Percentiles rank a stretch among this genome's conserved stretches.
These are phyloP conservation scores for Aphanomyces cochlioides DNA, from an alignment of 352 stramenopile genomes.

Conservation along the genomic window DNA sequence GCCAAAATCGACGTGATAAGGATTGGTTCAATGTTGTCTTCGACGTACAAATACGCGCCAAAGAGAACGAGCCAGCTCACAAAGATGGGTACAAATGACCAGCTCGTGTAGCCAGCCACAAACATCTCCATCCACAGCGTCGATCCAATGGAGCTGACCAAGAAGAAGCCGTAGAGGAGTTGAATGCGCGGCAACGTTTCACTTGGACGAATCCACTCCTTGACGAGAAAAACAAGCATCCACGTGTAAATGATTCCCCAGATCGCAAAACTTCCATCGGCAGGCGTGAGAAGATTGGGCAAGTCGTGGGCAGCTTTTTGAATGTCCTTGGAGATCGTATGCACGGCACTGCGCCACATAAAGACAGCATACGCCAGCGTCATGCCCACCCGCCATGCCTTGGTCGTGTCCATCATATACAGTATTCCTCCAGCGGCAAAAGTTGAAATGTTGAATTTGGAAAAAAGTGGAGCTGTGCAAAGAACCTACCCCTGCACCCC, in stretches of 20 bases:
- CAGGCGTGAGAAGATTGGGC: conserved; percentile 12
- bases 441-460: too few relatives aligned
- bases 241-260: neutral
- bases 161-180: neutral
- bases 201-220: neutral
- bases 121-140: neutral
- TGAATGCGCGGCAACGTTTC: neutral
- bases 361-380: neutral
- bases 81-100: neutral
- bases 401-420: too few relatives aligned
- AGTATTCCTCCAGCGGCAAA: too few relatives aligned
- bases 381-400: too few relatives aligned
- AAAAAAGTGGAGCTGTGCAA: too few relatives aligned
- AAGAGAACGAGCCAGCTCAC: conserved; percentile 10
- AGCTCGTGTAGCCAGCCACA: neutral
- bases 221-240: neutral
- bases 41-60: conserved; percentile 18
- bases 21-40: conserved; percentile 11
- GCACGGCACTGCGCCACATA: neutral
- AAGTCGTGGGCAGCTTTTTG: neutral
- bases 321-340: conserved; percentile 1
- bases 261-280: neutral
- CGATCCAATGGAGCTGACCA: neutral
- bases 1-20: neutral
- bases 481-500: too few relatives aligned